These are phyloP conservation scores for Prunus davidiana DNA, from an alignment of 306 rosid species.

Conservation along the genomic window DNA sequence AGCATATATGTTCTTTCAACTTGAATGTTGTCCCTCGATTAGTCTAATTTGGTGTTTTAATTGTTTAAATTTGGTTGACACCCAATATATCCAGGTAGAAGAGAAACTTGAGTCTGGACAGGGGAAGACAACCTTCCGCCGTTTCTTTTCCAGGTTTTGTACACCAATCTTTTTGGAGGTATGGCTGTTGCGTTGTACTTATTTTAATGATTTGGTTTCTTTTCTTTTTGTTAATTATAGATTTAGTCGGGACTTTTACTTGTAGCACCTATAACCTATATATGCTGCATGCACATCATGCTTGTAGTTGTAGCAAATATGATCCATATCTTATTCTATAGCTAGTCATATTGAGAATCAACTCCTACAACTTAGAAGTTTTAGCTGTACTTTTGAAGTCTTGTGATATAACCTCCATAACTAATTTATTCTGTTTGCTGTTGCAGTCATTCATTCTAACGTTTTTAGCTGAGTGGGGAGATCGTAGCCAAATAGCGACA, in stretches of 20 bases:
- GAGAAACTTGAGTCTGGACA: constrained; percentile 98
- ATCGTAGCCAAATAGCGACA: constrained; percentile 99
- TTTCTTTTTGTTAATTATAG: background rate
- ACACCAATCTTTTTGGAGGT: constrained; percentile 99
- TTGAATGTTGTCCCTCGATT: background rate
- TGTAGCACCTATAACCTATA: background rate
- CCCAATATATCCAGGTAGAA: constrained; percentile 57
- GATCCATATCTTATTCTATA: background rate
- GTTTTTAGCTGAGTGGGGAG: constrained; percentile 99
- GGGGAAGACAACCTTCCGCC: constrained; percentile 73
- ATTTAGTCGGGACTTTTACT: background rate
- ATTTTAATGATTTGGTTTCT: background rate
- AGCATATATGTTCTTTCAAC: background rate
- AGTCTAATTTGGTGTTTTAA: constrained; percentile 13
- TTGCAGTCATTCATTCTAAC: constrained; percentile 89
- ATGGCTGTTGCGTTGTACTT: background rate
- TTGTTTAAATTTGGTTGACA: constrained; percentile 21
- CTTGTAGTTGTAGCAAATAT: background rate
- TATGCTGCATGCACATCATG: background rate
- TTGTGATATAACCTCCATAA: background rate
- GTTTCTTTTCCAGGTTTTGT: constrained; percentile 87
- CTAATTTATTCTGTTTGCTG: constrained; percentile 17
- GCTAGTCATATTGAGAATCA: background rate
- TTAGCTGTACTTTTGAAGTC: background rate
- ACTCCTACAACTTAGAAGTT: background rate